These are phyloP conservation scores for Trichocladium uniseriatum DNA, from an alignment of 495 filamentous ascomycete species.

Conservation along the genomic window DNA sequence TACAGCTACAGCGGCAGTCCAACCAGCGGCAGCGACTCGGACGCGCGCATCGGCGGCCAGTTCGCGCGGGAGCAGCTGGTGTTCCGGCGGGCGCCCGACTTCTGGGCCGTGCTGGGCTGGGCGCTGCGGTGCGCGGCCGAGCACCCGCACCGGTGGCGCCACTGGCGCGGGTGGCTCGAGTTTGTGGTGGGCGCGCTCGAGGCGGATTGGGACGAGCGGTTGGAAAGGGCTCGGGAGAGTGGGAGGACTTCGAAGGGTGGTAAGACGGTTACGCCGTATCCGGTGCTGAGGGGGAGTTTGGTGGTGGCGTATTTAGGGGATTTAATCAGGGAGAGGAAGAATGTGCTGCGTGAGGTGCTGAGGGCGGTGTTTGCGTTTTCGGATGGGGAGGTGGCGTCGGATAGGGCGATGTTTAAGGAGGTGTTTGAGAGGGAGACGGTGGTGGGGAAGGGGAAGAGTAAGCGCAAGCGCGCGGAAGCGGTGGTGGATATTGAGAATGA, in stretches of 20 bases:
- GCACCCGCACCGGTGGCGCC: conserved; percentile 62
- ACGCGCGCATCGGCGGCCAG: conserved; percentile 36
- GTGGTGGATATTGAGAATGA: conserved; percentile 40
- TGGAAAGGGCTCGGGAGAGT: conserved; percentile 22
- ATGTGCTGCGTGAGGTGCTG: conserved; percentile 32
- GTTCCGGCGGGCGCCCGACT: conserved; percentile 66
- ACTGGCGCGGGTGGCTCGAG: conserved; percentile 75
- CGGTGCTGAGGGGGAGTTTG: conserved; percentile 27
- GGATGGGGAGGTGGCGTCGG: conserved; percentile 25
- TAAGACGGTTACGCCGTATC: not conserved
- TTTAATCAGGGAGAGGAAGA: conserved; percentile 24
- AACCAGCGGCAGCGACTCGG: conserved; percentile 23
- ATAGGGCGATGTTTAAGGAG: conserved; percentile 35
- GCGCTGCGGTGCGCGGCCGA: conserved; percentile 79
- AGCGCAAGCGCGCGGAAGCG: conserved; percentile 38
- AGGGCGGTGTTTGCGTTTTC: conserved; percentile 32
- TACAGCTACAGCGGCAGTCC: conserved; percentile 1
- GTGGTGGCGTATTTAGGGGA: conserved; percentile 22
- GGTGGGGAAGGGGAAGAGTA: conserved; percentile 36
- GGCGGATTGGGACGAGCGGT: conserved; percentile 59
- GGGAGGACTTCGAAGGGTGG: not conserved
- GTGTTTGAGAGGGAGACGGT: conserved; percentile 42
- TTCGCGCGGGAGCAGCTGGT: conserved; percentile 57
- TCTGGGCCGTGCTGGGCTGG: conserved; percentile 89
- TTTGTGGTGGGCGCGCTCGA: conserved; percentile 72